phyloP scores from a whole-genome alignment of 129 eudicot species.

The Calendula officinalis region DNA sequence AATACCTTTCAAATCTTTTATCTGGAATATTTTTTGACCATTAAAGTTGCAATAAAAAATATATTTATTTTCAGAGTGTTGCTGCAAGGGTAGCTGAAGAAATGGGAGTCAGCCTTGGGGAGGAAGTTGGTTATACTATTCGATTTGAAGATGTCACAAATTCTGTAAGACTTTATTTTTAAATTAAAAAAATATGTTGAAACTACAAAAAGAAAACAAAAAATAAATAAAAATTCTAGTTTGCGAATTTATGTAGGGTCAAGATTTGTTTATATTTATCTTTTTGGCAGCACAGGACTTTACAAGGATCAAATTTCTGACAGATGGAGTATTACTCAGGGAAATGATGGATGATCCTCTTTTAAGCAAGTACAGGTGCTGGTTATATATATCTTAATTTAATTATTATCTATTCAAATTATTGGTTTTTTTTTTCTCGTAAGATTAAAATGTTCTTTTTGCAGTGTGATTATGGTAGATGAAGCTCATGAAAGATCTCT shows the following conservation, averaged over 20 bases:
- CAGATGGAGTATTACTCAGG: constrained; percentile 94
- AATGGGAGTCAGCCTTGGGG: constrained; percentile 96
- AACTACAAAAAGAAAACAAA: neutral
- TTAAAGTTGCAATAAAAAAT: neutral
- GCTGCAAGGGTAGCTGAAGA: constrained; percentile 93
- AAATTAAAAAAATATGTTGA: neutral
- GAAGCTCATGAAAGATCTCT: constrained; percentile 98
- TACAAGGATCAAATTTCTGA: constrained; percentile 91
- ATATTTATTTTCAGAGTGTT: constrained; percentile 52
- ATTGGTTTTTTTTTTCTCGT: neutral
- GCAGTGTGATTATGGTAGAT: constrained; percentile 96
- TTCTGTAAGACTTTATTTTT: constrained; percentile 43
- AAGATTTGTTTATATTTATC: constrained; percentile 19
- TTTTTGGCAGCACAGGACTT: constrained; percentile 61
- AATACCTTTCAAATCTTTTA: neutral
- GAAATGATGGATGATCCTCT: constrained; percentile 99
- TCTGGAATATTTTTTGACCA: neutral
- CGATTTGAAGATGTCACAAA: constrained; percentile 86
- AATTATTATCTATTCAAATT: neutral
- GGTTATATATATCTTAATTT: neutral
- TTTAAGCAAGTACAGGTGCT: constrained; percentile 84
- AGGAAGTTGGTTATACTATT: constrained; percentile 94
- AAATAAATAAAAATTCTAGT: neutral
- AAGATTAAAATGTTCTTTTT: neutral
- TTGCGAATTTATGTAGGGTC: constrained; percentile 21